A percentile compares a stretch with the other conserved stretches of the same genome.
Evolutionary conservation across 2,329 filamentous ascomycete species (phyloP).

Genomic region (Calonectria crousiana): DNA sequence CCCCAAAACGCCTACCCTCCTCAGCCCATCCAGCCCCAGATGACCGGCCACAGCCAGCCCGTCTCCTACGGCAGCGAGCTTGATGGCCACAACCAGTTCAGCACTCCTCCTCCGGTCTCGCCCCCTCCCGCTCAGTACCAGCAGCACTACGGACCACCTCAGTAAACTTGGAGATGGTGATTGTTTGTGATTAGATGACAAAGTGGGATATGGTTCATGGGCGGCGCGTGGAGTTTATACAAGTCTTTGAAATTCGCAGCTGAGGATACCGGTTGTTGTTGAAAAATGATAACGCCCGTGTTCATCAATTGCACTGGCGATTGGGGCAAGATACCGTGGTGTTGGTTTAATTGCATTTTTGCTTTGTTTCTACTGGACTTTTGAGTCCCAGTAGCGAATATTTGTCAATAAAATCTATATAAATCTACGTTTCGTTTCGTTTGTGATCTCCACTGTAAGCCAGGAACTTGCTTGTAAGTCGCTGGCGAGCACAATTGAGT

Average conservation of each 20-base stretch:
- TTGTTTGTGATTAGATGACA: not conserved
- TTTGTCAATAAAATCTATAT: not conserved
- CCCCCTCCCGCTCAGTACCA: slow-evolving; percentile 40
- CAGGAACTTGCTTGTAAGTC: not conserved
- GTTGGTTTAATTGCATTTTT: not conserved
- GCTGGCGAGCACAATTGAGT: not conserved
- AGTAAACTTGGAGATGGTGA: not conserved
- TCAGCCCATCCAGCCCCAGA: slow-evolving; percentile 28
- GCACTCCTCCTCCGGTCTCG: slow-evolving; percentile 28
- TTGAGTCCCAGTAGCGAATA: not conserved
- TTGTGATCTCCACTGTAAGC: not conserved
- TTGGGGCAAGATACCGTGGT: not conserved
- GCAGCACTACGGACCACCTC: slow-evolving; percentile 26
- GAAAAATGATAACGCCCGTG: not conserved
- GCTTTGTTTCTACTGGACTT: not conserved
- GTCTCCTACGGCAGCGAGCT: slow-evolving; percentile 29
- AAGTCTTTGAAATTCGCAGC: not conserved
- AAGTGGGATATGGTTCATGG: not conserved
- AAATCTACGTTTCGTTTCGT: slow-evolving; percentile 3
- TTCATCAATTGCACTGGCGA: not conserved
- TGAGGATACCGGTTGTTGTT: not conserved
- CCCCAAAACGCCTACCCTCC: slow-evolving; percentile 38
- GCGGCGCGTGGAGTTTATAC: slow-evolving; percentile 17
- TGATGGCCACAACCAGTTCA: slow-evolving; percentile 30
- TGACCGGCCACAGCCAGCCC: slow-evolving; percentile 22